Base-by-base conservation (phyloP, 805 yeast species). In the Starmerella apis region DNA sequence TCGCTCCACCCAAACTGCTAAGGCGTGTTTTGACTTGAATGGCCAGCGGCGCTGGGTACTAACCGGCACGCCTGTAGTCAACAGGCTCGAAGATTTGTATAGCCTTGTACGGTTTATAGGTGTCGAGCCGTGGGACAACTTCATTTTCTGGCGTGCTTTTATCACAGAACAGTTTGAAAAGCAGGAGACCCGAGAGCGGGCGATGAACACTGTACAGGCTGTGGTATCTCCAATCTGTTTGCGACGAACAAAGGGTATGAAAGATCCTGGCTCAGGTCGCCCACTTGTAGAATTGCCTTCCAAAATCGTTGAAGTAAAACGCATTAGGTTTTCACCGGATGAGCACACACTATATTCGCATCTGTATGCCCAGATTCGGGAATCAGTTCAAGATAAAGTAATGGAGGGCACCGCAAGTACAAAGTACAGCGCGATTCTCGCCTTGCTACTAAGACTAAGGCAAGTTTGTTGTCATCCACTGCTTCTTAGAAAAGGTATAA, bases 61-160 rank as follows among this genome's bases (percentile, higher is more conserved):
- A 43, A 86, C 96, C 0, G 97, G 97, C 7, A 88, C 97, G 0
- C 96, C 97, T 0, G 84, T 88, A 25, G 83, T 87, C 35, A 88
- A 88, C 64, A 69, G 88, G 54, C 69, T 90, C 9, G 96, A 90
- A 63, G 97, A 90, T 63, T 66, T 90, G 43, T 88, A 76, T 61
- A 81, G 94, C 5, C 65, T 87, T 44, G 76, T 87, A 16, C 78
- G 79, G 56, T 90, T 81, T 59, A 66, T 90, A 43, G 72, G 79
- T 38, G 66, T 88, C n/a, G 86, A 84, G 57, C 97, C 97, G 0
- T 90, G 96, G 96, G 72, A 80, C 35, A 82, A 83, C 57, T 79
- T 83, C 49, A 73, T 85, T 0, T 81, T 83, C 55, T 90, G 97
- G 97, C 82, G 81, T 57, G 78, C 86, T 14, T 87, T 87, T 62